These are phyloP conservation scores for Neurospora sp. DNA, from an alignment of 495 filamentous ascomycete genomes.

Conservation along the genomic window DNA sequence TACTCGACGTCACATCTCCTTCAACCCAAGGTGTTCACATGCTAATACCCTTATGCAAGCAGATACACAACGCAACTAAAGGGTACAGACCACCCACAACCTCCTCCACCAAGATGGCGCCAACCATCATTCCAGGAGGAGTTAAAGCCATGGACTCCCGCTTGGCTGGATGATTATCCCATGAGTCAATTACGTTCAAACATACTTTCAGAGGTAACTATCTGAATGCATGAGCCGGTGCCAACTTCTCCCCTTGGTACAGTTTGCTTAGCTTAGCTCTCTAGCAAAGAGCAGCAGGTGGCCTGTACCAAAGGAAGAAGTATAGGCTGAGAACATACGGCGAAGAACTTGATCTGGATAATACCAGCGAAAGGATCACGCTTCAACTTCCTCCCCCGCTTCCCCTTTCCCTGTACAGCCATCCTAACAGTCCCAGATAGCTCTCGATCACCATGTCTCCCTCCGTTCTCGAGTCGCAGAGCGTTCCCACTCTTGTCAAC, in stretches of 20 bases:
- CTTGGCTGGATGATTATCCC: background rate
- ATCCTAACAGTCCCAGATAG: slow-evolving; percentile 28
- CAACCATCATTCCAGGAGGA: background rate
- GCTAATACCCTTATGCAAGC: background rate
- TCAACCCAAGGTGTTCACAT: background rate
- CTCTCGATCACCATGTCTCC: slow-evolving; percentile 54
- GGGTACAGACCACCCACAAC: background rate
- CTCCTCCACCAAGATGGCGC: background rate
- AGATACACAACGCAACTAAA: background rate
- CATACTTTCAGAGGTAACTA: slow-evolving; percentile 26
- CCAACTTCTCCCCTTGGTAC: slow-evolving; percentile 7
- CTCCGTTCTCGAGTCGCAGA: slow-evolving; percentile 36
- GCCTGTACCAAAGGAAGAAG: slow-evolving; percentile 2
- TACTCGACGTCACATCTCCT: background rate
- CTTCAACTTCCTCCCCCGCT: slow-evolving; percentile 35
- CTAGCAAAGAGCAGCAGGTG: background rate
- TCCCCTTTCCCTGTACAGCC: slow-evolving; percentile 9
- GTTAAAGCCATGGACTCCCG: background rate
- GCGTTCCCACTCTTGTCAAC: slow-evolving; percentile 18
- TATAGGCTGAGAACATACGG: slow-evolving; percentile 90
- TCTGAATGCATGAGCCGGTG: slow-evolving; percentile 35
- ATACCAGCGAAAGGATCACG: slow-evolving; percentile 99
- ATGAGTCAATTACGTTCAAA: background rate
- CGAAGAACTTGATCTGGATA: slow-evolving; percentile 96
- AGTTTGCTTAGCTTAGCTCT: background rate